phyloP scores from a whole-genome alignment of 177 flowering plant species.

The Vitis hybrid region DNA sequence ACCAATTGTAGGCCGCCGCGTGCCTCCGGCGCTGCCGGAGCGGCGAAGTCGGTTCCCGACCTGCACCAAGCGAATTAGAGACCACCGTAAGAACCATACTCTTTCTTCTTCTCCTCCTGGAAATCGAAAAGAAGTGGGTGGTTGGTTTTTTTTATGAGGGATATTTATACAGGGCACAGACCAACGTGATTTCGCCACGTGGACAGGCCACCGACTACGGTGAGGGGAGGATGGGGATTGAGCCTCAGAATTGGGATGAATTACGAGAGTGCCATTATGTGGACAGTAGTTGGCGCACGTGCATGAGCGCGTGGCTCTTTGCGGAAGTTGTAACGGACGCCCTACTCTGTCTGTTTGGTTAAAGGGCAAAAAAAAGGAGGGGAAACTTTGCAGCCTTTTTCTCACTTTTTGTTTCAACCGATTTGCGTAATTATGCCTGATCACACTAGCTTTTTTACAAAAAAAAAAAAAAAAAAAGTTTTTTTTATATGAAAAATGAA shows the following conservation, averaged over 20 bases:
- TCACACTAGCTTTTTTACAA: too few relatives aligned
- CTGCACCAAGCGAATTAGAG: constrained; percentile 98
- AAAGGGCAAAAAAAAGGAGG: neutral
- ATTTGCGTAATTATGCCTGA: neutral
- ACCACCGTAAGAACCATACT: constrained; percentile 34
- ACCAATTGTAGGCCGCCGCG: neutral
- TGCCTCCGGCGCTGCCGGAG: neutral
- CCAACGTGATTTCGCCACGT: constrained; percentile 22
- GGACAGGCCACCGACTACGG: neutral
- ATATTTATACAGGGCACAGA: constrained; percentile 21
- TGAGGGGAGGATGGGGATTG: neutral
- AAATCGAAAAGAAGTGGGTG: neutral
- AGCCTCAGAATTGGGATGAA: neutral
- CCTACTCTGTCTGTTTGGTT: too few relatives aligned
- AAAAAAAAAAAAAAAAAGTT: too few relatives aligned
- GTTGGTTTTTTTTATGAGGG: neutral
- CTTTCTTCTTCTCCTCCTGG: neutral
- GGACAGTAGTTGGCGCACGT: too few relatives aligned
- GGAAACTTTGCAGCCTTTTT: neutral
- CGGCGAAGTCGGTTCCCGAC: constrained; percentile 68
- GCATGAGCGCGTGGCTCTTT: too few relatives aligned
- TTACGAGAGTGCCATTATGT: neutral
- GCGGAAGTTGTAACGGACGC: too few relatives aligned
- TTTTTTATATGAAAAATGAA: too few relatives aligned
- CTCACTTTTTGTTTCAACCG: neutral